phyloP scores from a whole-genome alignment of 2,329 filamentous ascomycete species.

The Diplodia corticola region DNA sequence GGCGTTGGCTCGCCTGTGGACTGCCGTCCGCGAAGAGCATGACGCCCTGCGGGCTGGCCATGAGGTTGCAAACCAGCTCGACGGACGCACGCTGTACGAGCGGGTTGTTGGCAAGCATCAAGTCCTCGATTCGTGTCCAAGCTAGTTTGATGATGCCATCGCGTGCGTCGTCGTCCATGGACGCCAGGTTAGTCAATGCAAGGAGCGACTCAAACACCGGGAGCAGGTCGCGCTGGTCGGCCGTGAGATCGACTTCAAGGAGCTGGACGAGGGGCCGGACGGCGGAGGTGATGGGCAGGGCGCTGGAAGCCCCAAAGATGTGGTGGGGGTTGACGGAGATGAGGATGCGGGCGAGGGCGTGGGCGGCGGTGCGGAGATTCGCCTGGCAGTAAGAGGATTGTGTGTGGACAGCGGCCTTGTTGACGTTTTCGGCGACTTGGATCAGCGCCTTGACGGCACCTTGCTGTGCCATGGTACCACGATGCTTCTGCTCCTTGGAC shows the following conservation, averaged over 20 bases:
- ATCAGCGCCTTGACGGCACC: conserved; percentile 87
- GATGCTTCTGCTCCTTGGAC: conserved; percentile 69
- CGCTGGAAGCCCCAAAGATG: conserved; percentile 78
- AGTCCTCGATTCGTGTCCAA: conserved; percentile 76
- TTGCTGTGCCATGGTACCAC: conserved; percentile 84
- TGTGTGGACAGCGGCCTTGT: conserved; percentile 47
- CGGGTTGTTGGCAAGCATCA: conserved; percentile 73
- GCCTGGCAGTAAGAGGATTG: conserved; percentile 41
- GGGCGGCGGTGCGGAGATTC: conserved; percentile 62
- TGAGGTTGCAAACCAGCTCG: conserved; percentile 89
- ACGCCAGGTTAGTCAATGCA: conserved; percentile 91
- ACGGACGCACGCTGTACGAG: conserved; percentile 79
- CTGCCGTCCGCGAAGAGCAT: conserved; percentile 68
- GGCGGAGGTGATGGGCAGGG: conserved; percentile 71
- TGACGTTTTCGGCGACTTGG: conserved; percentile 64
- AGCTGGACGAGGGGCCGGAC: conserved; percentile 79
- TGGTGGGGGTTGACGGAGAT: conserved; percentile 84
- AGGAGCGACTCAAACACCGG: conserved; percentile 89
- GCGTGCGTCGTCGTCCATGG: conserved; percentile 63
- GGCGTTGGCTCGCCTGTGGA: conserved; percentile 66
- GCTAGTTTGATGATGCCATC: conserved; percentile 70
- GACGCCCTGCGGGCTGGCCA: conserved; percentile 66
- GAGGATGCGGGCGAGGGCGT: conserved; percentile 79
- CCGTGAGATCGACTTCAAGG: conserved; percentile 63
- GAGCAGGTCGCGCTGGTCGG: conserved; percentile 68